Evolutionary conservation across 257 asterid species (phyloP), one percentile per base, ranked within the genome.

Genomic region (Schizonepeta tenuifolia): DNA sequence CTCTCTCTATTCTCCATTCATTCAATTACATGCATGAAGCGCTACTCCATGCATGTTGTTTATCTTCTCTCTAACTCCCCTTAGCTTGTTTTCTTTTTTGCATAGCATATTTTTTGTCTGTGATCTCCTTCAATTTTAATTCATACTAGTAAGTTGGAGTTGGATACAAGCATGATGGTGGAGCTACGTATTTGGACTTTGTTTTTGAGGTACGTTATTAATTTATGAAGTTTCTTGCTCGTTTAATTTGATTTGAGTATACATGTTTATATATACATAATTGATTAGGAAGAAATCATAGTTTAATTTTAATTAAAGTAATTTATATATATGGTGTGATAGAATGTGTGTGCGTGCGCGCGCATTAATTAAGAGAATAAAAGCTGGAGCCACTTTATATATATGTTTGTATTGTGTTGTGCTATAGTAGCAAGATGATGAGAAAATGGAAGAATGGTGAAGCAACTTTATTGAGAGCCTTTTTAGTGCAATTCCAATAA

Each of bases 401-500:
- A 18, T 60, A 31, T 31, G 1, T 31, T 64, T 44, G n/a, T 49
- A 65, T 46, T 70, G 63, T 65, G 54, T 63, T 58, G 65, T 44
- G 70, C 71, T 59, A 41, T 58, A 33, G 43, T 67, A 74, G 71
- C 64, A 46, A 71, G 46, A 59, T 56, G 63, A 61, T 67, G 60
- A 69, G 68, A 66, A 60, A 64, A 59, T 28, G 66, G 61, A 47
- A 58, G 61, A 43, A 74, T 65, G 73, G 77, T 8, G 62, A 62
- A 56, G 61, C 73, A 31, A 72, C 83, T 78, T 70, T 75, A 67
- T 74, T 24, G 47, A 43, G 56, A 54, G 51, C 56, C 61, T 14
- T 83, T 74, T 35, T 18, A 67, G 68, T 71, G 79, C 68, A 59
- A 62, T 38, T 80, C 76, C 83, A 71, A 64, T 50, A 69, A 74